A percentile compares a stretch with the other conserved stretches of the same genome.
Evolutionary conservation across 768 basidiomycete species (phyloP).

Genomic region (Russula compacta): DNA sequence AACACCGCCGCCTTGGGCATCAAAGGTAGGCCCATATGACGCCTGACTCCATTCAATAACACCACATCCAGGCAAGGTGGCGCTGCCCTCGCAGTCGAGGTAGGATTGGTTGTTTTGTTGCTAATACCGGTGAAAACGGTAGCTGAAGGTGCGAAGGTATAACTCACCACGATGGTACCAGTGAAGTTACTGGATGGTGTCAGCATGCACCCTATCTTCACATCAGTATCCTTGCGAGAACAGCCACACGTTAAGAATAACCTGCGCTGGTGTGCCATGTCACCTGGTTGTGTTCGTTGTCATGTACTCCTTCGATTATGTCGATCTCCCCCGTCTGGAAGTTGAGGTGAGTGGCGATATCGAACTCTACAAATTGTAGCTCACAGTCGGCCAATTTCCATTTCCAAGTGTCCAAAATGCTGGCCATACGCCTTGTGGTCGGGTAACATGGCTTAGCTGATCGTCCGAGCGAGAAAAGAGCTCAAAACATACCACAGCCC

Average conservation of each 20-base stretch:
- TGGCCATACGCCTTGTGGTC: constrained; percentile 61
- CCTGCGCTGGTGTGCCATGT: constrained; percentile 70
- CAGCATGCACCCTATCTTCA: constrained; percentile 44
- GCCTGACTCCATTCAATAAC: constrained; percentile 71
- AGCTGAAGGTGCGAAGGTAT: background rate
- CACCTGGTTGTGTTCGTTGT: constrained; percentile 77
- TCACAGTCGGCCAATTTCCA: constrained; percentile 55
- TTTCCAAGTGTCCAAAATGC: constrained; percentile 67
- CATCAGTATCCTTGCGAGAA: constrained; percentile 3
- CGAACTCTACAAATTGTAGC: constrained; percentile 19
- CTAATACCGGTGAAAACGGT: constrained; percentile 23
- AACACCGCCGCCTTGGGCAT: constrained; percentile 70
- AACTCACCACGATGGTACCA: constrained; percentile 52
- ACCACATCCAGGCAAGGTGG: constrained; percentile 56
- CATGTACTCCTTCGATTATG: constrained; percentile 78
- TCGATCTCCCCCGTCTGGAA: constrained; percentile 69
- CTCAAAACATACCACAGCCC: constrained; percentile 62
- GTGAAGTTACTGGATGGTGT: constrained; percentile 48
- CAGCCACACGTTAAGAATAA: constrained; percentile 19
- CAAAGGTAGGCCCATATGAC: constrained; percentile 79
- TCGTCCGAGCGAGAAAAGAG: background rate
- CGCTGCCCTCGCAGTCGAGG: constrained; percentile 43
- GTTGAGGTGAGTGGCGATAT: constrained; percentile 12
- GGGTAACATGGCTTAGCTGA: background rate
- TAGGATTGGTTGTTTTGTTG: constrained; percentile 42